These are phyloP conservation scores for Apostasia ramifera DNA, from an alignment of 106 monocot species.

Conservation along the genomic window DNA sequence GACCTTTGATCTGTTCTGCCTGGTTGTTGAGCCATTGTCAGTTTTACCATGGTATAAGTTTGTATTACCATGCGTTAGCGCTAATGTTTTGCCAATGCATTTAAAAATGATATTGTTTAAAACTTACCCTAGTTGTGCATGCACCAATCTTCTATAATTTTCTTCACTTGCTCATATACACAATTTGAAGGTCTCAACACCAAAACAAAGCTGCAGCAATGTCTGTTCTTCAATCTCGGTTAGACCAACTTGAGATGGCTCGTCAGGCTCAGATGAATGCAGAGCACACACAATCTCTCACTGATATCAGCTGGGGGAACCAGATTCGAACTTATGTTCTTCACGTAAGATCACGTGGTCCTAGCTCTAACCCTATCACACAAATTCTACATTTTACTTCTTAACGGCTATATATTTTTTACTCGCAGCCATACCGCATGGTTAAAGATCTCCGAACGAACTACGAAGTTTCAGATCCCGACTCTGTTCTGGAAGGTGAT, in stretches of 20 bases:
- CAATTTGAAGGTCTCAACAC: slow-evolving; percentile 74
- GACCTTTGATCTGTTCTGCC: too few relatives aligned
- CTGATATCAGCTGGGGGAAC: slow-evolving; percentile 94
- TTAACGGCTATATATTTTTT: not conserved
- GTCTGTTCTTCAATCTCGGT: slow-evolving; percentile 85
- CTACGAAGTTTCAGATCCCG: slow-evolving; percentile 90
- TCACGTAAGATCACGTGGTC: slow-evolving; percentile 38
- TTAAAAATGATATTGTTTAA: too few relatives aligned
- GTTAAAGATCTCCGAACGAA: slow-evolving; percentile 96
- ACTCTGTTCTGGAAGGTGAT: slow-evolving; percentile 86
- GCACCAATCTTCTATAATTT: too few relatives aligned
- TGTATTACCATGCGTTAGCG: too few relatives aligned
- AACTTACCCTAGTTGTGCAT: too few relatives aligned
- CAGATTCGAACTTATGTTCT: slow-evolving; percentile 88
- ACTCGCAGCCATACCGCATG: slow-evolving; percentile 81
- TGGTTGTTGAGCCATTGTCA: too few relatives aligned
- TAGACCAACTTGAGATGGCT: slow-evolving; percentile 93
- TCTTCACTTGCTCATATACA: too few relatives aligned
- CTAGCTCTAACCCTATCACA: not conserved
- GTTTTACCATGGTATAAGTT: too few relatives aligned
- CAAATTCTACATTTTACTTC: not conserved
- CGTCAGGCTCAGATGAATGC: slow-evolving; percentile 87
- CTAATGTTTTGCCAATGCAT: too few relatives aligned
- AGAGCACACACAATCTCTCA: slow-evolving; percentile 84
- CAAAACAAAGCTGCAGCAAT: slow-evolving; percentile 88